Evolutionary conservation across 192 early-diverging fungal genomes (phyloP), one percentile per base, ranked within the genome.

Genomic region (Geosiphon pyriformis): DNA sequence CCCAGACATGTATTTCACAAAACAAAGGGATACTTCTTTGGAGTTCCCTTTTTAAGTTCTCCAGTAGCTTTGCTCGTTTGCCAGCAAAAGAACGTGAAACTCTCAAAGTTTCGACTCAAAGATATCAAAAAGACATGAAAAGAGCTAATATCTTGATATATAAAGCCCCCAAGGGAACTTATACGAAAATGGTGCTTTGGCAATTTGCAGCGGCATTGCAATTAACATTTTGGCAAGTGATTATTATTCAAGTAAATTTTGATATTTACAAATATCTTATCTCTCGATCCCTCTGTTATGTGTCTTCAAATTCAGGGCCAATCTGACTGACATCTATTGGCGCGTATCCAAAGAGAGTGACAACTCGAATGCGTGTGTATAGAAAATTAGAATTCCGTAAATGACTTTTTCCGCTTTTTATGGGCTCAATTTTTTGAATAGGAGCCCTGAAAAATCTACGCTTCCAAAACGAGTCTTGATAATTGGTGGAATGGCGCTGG

Each of bases 221-320:
- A 48, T 61, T 61, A 17, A 61, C 46, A 23, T 61, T 61, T 61
- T 61, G 60, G 60, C 27, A 55, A 55, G 27, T 55, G 11, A 20
- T 26, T 35, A 57, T 18, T 57, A 6, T 15, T 53, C 1, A 53
- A 8, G 1, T 52, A 25, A 25, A 0, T 53, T 53, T 53, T 26
- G 2, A 26, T 59, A 32, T 33, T 7, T 30, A 17, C 20, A 25
- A 2, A 22, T 56, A 15, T 20, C 3, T 26, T 56, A 25, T 22
- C 27, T 56, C 15, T 26, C 15, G 27, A 26, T 32, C 22, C 27
- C 22, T 7, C 22, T 59, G 33, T 26, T 17, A 34, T 1, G 22
- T 33, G 29, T 59, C 1, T 59, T 22, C 22, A 23, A 30, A 59
- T 18, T 26, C 15, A 61, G 60, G 60, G 12, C 23, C 4, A 61